Conservation (phyloP, 2,329 filamentous ascomycete species). For the Microdochium trichocladiopsis region DNA sequence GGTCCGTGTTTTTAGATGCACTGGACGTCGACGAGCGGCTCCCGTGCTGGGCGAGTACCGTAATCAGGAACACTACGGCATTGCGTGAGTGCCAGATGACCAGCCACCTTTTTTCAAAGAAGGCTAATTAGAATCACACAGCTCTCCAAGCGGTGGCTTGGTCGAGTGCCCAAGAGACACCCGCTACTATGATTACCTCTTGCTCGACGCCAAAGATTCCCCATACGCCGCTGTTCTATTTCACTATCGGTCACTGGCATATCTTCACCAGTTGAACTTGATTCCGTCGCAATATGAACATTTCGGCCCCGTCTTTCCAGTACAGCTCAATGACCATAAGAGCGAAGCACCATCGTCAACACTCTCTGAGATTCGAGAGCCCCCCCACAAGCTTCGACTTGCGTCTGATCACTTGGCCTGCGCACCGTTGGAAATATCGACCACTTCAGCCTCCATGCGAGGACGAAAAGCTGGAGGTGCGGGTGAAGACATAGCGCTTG, state of each 20-base stretch:
- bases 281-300: conserved; percentile 22
- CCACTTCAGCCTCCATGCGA: too few relatives aligned
- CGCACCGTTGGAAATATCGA: too few relatives aligned
- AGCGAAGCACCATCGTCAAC: background rate
- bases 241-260: conserved; percentile 47
- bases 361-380: too few relatives aligned
- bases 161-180: conserved; percentile 42
- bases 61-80: conserved; percentile 41
- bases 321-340: background rate
- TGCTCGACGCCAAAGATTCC: conserved; percentile 41
- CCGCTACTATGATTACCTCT: conserved; percentile 43
- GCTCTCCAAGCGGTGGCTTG: conserved; percentile 45
- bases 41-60: conserved; percentile 35
- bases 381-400: too few relatives aligned
- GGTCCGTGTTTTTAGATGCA: conserved; percentile 44
- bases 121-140: conserved; percentile 13
- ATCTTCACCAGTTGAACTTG: conserved; percentile 39
- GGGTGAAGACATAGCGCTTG: too few relatives aligned
- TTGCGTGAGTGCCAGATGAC: conserved; percentile 34
- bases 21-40: conserved; percentile 33
- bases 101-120: conserved; percentile 1
- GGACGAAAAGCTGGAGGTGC: too few relatives aligned
- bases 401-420: too few relatives aligned
- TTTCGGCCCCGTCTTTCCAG: background rate
- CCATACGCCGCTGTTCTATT: conserved; percentile 49